Percentiles rank a stretch among this genome's conserved stretches.
Evolutionary conservation across 768 basidiomycete species (phyloP).

Genomic region (Auriscalpium orientale): DNA sequence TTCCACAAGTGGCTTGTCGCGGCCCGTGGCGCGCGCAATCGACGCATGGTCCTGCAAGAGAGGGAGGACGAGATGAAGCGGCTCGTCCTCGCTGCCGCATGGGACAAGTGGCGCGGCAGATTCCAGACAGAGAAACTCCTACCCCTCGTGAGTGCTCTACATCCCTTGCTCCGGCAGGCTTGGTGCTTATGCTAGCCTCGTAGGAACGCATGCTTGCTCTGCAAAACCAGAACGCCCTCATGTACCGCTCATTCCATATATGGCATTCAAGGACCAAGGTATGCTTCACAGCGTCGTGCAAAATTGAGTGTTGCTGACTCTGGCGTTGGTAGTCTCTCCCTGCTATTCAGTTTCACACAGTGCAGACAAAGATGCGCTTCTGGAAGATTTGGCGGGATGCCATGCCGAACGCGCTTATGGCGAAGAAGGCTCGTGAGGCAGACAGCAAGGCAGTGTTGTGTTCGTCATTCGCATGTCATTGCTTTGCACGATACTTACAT

Average conservation of each 20-base stretch:
- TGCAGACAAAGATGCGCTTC: conserved; percentile 47
- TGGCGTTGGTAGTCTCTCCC: conserved; percentile 51
- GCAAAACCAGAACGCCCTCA: conserved; percentile 49
- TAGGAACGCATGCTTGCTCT: conserved; percentile 46
- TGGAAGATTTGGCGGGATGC: conserved; percentile 62
- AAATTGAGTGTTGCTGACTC: conserved; percentile 4
- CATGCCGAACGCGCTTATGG: conserved; percentile 63
- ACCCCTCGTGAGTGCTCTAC: conserved; percentile 43
- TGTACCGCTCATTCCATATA: conserved; percentile 60
- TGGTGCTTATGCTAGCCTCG: conserved; percentile 1
- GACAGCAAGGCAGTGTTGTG: conserved; percentile 49
- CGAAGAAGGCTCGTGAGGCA: conserved; percentile 56
- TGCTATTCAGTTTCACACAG: conserved; percentile 69
- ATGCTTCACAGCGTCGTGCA: background rate
- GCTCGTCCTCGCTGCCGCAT: conserved; percentile 43
- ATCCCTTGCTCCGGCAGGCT: background rate
- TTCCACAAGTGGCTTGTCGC: conserved; percentile 66
- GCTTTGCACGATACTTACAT: conserved; percentile 3
- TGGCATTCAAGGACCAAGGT: conserved; percentile 77
- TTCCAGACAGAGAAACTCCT: conserved; percentile 58
- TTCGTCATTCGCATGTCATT: conserved; percentile 28
- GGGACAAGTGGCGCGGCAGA: conserved; percentile 77
- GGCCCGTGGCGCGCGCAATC: conserved; percentile 52
- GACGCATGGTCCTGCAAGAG: conserved; percentile 49
- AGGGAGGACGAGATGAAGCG: conserved; percentile 58